Conservation (phyloP, 208 protist genomes). For the Leishmania amazonensis region DNA sequence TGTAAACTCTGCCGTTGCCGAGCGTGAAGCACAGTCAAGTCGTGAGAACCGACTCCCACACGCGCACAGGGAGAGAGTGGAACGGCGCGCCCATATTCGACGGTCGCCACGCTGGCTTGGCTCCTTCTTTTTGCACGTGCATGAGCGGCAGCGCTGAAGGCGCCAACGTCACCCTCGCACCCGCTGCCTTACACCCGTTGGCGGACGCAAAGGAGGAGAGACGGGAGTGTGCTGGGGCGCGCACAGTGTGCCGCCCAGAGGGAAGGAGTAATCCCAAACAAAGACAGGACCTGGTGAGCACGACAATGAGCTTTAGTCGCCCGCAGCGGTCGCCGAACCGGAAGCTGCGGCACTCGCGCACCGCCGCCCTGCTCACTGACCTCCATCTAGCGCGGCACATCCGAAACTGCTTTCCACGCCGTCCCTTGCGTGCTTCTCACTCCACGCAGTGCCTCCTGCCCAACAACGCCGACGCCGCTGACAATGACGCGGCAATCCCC, state of each 20-base stretch:
- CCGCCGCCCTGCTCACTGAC: conserved; percentile 3
- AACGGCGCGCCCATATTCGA: neutral
- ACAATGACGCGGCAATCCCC: neutral
- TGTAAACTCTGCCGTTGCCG: neutral
- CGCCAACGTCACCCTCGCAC: neutral
- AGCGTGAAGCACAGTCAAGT: neutral
- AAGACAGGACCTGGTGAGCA: neutral
- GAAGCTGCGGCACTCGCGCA: conserved; percentile 17
- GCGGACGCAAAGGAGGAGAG: neutral
- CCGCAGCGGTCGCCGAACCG: neutral
- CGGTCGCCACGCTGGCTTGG: neutral
- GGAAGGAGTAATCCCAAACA: neutral
- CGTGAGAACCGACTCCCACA: neutral
- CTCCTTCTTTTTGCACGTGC: neutral
- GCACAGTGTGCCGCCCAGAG: neutral
- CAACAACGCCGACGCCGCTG: neutral
- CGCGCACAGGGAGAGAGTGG: neutral
- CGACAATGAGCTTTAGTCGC: conserved; percentile 26
- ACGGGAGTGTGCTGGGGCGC: too few species aligned
- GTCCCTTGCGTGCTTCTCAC: conserved; percentile 18
- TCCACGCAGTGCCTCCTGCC: conserved; percentile 31
- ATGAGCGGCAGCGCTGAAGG: neutral
- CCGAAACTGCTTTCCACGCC: conserved; percentile 34
- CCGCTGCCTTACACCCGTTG: neutral
- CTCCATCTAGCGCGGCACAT: conserved; percentile 6